These are phyloP conservation scores for Heliamphora pulchella DNA, from an alignment of 179 eudicot genomes.

Conservation along the genomic window DNA sequence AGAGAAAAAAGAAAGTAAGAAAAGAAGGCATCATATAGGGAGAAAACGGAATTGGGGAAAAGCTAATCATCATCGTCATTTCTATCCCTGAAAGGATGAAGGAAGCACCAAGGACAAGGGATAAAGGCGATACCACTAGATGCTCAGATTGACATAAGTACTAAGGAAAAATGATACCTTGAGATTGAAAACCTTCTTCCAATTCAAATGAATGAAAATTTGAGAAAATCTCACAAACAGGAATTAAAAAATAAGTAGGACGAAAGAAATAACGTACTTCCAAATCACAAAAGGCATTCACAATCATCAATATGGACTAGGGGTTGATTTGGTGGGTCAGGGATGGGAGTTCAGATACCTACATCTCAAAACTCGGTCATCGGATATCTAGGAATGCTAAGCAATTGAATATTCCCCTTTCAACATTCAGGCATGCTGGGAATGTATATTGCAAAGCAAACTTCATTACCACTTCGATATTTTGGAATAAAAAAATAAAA, in stretches of 20 bases:
- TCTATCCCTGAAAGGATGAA: not conserved
- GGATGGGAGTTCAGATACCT: not conserved
- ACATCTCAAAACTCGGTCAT: not conserved
- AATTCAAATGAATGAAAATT: not conserved
- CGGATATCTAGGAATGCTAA: not conserved
- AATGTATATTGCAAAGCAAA: not conserved
- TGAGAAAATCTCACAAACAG: not conserved
- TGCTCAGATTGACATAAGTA: not conserved
- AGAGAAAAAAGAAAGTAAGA: not conserved
- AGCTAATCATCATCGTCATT: not conserved
- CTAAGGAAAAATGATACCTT: not conserved
- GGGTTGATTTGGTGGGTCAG: too few relatives aligned
- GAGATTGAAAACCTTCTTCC: not conserved
- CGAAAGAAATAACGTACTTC: not conserved
- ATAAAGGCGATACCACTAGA: not conserved
- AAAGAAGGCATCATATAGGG: constrained; percentile 2
- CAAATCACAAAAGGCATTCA: not conserved
- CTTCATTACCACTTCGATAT: not conserved
- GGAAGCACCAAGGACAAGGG: not conserved
- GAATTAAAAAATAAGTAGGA: not conserved
- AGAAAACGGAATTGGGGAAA: not conserved
- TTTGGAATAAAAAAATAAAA: not conserved
- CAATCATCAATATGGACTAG: not conserved
- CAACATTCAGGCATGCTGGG: not conserved
- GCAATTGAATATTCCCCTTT: not conserved